Conservation (phyloP, 1,284 basidiomycete species). For the Mycena citricolor region DNA sequence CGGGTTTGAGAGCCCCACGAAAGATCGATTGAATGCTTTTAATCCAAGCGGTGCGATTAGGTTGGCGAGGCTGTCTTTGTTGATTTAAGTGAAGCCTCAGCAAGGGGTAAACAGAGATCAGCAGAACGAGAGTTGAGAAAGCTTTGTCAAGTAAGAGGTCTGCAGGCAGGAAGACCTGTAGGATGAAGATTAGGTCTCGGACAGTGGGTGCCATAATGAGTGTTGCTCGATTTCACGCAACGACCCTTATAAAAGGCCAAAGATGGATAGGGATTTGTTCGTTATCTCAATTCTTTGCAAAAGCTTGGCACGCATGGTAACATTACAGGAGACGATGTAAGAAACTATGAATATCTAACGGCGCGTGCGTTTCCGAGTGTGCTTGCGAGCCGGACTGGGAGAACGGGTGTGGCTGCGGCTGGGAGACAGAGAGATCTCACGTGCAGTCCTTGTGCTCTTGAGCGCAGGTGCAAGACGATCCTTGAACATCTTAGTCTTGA, state of each 20-base stretch:
- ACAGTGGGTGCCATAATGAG: neutral
- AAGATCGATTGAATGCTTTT: neutral
- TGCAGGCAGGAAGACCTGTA: neutral
- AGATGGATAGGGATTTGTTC: constrained; percentile 5
- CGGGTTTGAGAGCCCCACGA: neutral
- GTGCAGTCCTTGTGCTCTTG: no score
- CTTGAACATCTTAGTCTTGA: no score
- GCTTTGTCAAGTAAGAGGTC: neutral
- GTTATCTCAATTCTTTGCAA: neutral
- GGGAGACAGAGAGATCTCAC: no score
- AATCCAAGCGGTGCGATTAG: neutral
- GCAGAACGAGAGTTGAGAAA: neutral
- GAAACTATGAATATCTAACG: neutral
- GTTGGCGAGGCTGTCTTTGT: neutral
- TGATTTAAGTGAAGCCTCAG: neutral
- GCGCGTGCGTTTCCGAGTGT: neutral
- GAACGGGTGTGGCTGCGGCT: no score
- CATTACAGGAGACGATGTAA: neutral
- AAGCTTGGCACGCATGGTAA: neutral
- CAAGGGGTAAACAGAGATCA: neutral
- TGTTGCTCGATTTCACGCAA: no score
- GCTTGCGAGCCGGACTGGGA: no score
- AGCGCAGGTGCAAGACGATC: no score
- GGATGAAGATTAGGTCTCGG: neutral
- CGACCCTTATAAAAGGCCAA: no score